Conservation (phyloP, 2,329 filamentous ascomycete species). For the Bipolaris gigantea region DNA sequence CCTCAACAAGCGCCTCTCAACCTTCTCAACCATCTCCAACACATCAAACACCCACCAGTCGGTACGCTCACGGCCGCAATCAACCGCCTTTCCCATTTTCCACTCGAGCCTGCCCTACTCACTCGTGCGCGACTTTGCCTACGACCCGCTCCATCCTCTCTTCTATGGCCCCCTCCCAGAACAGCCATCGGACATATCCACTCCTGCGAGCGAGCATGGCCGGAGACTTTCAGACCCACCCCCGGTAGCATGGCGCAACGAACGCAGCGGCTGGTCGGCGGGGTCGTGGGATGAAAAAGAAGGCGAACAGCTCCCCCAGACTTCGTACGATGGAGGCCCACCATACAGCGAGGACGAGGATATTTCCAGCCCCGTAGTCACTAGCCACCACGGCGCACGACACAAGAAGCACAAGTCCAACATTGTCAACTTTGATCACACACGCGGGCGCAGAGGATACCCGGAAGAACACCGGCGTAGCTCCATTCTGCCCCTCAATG, state of each 20-base stretch:
- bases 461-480: slow-evolving; percentile 50
- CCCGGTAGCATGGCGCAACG: slow-evolving; percentile 71
- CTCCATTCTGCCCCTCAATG: slow-evolving; percentile 53
- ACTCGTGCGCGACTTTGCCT: slow-evolving; percentile 95
- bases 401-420: slow-evolving; percentile 76
- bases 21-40: slow-evolving; percentile 74
- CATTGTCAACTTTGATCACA: slow-evolving; percentile 46
- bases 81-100: slow-evolving; percentile 80
- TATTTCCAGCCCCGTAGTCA: slow-evolving; percentile 83
- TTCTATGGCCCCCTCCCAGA: slow-evolving; percentile 92
- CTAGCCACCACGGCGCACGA: slow-evolving; percentile 63
- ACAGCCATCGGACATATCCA: slow-evolving; percentile 78
- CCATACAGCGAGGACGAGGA: slow-evolving; percentile 97
- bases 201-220: slow-evolving; percentile 74
- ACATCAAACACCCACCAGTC: slow-evolving; percentile 42
- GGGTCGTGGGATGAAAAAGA: slow-evolving; percentile 54
- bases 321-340: slow-evolving; percentile 77
- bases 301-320: slow-evolving; percentile 74
- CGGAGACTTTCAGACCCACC: slow-evolving; percentile 80
- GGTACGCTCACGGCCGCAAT: slow-evolving; percentile 72
- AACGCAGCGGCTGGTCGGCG: slow-evolving; percentile 59
- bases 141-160: slow-evolving; percentile 76
- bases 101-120: slow-evolving; percentile 85
- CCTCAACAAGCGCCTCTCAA: slow-evolving; percentile 79
- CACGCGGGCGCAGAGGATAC: slow-evolving; percentile 38